phyloP scores from a whole-genome alignment of 495 filamentous ascomycete genomes.

The Penicillium odoratum region DNA sequence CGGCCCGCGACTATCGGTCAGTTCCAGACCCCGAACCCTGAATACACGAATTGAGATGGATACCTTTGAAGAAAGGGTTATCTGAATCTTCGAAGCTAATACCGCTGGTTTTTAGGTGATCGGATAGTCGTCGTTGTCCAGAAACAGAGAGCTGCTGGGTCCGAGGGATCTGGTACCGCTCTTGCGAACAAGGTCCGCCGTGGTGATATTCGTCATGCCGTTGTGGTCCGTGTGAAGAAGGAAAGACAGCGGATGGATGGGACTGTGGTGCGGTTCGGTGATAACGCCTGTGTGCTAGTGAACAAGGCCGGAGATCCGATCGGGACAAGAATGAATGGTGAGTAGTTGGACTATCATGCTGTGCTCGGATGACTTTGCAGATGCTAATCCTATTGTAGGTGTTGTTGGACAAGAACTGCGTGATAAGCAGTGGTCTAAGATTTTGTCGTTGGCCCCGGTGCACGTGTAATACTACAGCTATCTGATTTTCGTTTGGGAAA shows the following conservation, averaged over 20 bases:
- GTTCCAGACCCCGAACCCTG: slow-evolving; percentile 20
- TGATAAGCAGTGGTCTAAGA: slow-evolving; percentile 93
- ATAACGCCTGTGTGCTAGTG: slow-evolving; percentile 96
- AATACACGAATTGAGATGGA: background rate
- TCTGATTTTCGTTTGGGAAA: slow-evolving; percentile 24
- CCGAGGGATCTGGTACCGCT: slow-evolving; percentile 58
- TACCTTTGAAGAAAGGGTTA: background rate
- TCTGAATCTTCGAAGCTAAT: slow-evolving; percentile 8
- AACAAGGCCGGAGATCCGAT: slow-evolving; percentile 97
- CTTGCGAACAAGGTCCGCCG: slow-evolving; percentile 90
- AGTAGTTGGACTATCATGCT: slow-evolving; percentile 20
- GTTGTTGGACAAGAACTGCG: slow-evolving; percentile 85
- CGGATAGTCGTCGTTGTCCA: slow-evolving; percentile 97
- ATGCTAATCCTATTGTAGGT: slow-evolving; percentile 47
- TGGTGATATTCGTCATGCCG: slow-evolving; percentile 94
- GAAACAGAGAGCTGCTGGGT: slow-evolving; percentile 80
- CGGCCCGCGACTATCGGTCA: slow-evolving; percentile 85
- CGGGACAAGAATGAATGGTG: slow-evolving; percentile 85
- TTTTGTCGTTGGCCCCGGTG: slow-evolving; percentile 92
- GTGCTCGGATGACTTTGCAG: background rate
- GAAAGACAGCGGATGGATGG: slow-evolving; percentile 84
- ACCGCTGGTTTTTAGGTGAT: slow-evolving; percentile 62
- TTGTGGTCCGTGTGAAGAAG: slow-evolving; percentile 89
- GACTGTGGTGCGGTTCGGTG: slow-evolving; percentile 87
- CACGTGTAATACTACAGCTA: slow-evolving; percentile 64